A percentile compares a stretch with the other conserved stretches of the same genome.
phyloP scores from a whole-genome alignment of 2,329 filamentous ascomycete genomes.

The Akanthomyces uredinophilus region DNA sequence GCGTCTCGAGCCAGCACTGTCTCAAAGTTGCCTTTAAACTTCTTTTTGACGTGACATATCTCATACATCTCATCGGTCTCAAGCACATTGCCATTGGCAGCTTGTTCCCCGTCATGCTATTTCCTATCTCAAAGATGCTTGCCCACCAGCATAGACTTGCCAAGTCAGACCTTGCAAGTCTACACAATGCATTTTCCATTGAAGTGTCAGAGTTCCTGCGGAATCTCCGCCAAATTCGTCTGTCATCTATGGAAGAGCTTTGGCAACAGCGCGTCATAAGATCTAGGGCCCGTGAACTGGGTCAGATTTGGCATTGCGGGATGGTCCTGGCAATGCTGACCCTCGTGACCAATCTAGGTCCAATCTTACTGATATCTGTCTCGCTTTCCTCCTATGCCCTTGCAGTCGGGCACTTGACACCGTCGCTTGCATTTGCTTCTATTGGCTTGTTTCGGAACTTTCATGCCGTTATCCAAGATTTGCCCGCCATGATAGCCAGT shows the following conservation, averaged over 20 bases:
- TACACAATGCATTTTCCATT: constrained; percentile 2
- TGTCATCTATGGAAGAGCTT: constrained; percentile 13
- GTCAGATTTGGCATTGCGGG: constrained; percentile 10
- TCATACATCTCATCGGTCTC: constrained; percentile 10
- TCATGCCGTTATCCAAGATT: constrained; percentile 6
- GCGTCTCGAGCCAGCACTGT: constrained; percentile 7
- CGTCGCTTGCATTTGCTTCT: constrained; percentile 16
- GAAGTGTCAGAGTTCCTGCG: constrained; percentile 11
- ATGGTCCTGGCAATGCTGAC: constrained; percentile 9
- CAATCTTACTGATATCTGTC: constrained; percentile 7
- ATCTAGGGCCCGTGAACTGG: constrained; percentile 7
- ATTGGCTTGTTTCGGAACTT: constrained; percentile 13
- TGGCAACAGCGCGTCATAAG: constrained; percentile 4
- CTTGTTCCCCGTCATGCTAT: constrained; percentile 1
- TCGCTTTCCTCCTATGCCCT: constrained; percentile 12
- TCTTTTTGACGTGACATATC: constrained; percentile 12
- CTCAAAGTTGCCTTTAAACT: constrained; percentile 10
- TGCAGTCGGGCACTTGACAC: constrained; percentile 5
- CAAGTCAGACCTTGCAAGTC: neutral
- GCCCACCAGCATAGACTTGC: constrained; percentile 1
- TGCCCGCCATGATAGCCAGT: constrained; percentile 7
- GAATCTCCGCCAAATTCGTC: constrained; percentile 15
- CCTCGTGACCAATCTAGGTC: constrained; percentile 9
- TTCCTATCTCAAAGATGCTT: constrained; percentile 14
- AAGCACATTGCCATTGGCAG: constrained; percentile 12